Evolutionary conservation across 1,284 basidiomycete genomes (phyloP), one percentile per base, ranked within the genome.

Genomic region (Ustilago xerochloae): DNA sequence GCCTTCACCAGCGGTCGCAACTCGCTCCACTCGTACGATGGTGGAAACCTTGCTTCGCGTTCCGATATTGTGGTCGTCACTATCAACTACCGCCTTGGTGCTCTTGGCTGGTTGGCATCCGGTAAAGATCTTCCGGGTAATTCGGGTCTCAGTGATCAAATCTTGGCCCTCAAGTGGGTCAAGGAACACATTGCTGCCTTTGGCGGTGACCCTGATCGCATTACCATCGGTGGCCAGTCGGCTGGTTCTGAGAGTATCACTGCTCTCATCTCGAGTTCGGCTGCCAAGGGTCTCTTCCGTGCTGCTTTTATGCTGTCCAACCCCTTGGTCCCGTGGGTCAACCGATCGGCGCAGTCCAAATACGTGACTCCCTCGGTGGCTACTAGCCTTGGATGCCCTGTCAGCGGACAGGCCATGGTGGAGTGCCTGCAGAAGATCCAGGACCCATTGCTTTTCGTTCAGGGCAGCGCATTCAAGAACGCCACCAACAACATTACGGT

Each of bases 161-260:
- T 81, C 24, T 49, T 74, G 0, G 82, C 80, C 13, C 74, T 84
- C 28, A 59, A 75, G 46, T 92, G 91, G 84, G 84, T 94, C 67
- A 87, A 89, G 62, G 85, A 85, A 26, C 87, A 85, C 50, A 84
- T 86, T 39, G 52, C 67, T 3, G 87, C 88, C 22, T 92, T 94
- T 75, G 92, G 92, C 7, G 93, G 92, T 10, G 84, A 87, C 66
- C 70, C 76, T 2, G 35, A 87, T 2, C 89, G 88, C 67, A 88
- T 97, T 73, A 94, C 93, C 0, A 78, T 97, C 30, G 92, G 92
- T 28, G 94, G 94, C 6, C 93, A 97, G 84, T 93, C 92, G 80
- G 89, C 90, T 28, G 94, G 94, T 47, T 94, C 91, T 3, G 36
- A 69, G 53, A 64, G 61, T 29, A 48, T 77, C 10, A 41, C 63